Evolutionary conservation across 805 yeast species (phyloP).

Genomic region (Hanseniaspora occidentalis): DNA sequence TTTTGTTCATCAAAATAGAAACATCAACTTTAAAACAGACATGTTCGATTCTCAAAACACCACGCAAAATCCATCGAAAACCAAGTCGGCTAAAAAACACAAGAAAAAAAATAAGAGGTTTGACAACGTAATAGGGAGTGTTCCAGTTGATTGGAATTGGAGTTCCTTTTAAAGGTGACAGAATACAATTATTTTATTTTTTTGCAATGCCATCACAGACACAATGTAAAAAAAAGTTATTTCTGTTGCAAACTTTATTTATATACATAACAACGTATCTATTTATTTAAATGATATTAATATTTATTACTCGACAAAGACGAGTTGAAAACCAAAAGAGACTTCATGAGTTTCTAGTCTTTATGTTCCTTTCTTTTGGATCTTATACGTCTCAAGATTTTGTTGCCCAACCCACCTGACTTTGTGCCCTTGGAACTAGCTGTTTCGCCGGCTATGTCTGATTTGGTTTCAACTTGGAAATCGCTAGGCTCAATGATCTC

Average conservation of each 20-base stretch:
- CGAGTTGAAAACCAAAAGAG: neutral
- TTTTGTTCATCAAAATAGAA: neutral
- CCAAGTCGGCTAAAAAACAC: neutral
- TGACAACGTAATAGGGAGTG: slow-evolving; percentile 30
- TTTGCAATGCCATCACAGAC: slow-evolving; percentile 1
- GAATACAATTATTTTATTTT: no score
- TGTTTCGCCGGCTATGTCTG: no score
- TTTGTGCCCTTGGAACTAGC: neutral
- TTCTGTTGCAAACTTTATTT: no score
- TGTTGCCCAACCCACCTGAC: neutral
- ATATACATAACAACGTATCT: no score
- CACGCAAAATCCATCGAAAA: neutral
- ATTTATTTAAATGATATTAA: no score
- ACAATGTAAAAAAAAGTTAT: no score
- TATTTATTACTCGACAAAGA: no score
- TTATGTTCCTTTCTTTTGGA: slow-evolving; percentile 1
- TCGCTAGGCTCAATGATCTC: neutral
- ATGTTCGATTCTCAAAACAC: neutral
- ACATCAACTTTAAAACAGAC: neutral
- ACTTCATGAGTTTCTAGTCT: neutral
- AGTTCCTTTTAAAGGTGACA: slow-evolving; percentile 44
- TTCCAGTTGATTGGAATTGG: slow-evolving; percentile 76
- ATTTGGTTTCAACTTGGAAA: no score
- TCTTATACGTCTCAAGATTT: neutral
- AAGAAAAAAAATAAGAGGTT: slow-evolving; percentile 18